phyloP scores from a whole-genome alignment of 177 flowering plant genomes.

The Vitis hybrid region DNA sequence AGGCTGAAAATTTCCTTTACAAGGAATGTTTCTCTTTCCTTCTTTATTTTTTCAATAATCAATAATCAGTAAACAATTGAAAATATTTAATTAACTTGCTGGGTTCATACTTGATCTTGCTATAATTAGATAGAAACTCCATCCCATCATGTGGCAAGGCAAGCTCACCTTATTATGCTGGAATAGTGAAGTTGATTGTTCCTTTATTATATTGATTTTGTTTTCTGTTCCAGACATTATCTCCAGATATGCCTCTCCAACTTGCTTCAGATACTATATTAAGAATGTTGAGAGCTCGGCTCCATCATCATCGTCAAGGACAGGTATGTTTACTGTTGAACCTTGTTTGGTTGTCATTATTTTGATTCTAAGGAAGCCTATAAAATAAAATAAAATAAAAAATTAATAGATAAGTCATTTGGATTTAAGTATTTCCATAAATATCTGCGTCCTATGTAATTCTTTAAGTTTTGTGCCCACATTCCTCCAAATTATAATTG shows the following conservation, averaged over 20 bases:
- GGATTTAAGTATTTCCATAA: no score
- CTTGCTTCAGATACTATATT: slow-evolving; percentile 91
- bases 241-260: slow-evolving; percentile 93
- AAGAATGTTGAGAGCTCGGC: slow-evolving; percentile 91
- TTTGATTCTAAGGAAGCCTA: neutral
- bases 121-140: neutral
- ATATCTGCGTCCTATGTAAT: neutral
- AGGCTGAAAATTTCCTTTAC: no score
- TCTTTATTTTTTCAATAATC: neutral
- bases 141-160: neutral
- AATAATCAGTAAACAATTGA: neutral
- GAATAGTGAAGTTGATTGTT: neutral
- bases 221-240: slow-evolving; percentile 65
- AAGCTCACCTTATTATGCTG: neutral
- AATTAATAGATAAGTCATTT: neutral
- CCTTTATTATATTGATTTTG: neutral
- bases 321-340: slow-evolving; percentile 44
- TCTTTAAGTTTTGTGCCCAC: neutral
- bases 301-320: slow-evolving; percentile 89
- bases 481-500: neutral
- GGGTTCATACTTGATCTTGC: neutral
- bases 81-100: neutral
- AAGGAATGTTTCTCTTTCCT: no score
- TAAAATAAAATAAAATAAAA: neutral
- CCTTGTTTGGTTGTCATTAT: neutral